phyloP scores from a whole-genome alignment of 2,329 filamentous ascomycete species.

The Apiospora sp. region DNA sequence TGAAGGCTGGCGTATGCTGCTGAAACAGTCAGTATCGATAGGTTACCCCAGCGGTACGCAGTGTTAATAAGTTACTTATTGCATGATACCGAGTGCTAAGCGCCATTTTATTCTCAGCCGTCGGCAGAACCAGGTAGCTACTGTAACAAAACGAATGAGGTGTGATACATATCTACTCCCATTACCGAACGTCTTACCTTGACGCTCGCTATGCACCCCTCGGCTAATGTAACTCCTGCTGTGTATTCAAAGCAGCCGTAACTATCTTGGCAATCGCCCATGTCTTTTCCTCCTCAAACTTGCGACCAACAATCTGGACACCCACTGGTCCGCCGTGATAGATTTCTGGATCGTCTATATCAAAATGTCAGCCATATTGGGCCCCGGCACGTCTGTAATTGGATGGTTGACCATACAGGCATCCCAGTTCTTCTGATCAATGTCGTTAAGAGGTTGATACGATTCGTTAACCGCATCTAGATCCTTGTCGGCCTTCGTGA shows the following conservation, averaged over 20 bases:
- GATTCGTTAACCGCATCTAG: slow-evolving; percentile 52
- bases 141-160: too few relatives aligned
- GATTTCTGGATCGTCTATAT: slow-evolving; percentile 43
- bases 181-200: too few relatives aligned
- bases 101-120: too few relatives aligned
- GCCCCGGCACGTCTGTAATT: neutral
- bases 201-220: too few relatives aligned
- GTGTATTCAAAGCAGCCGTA: slow-evolving; percentile 32
- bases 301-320: slow-evolving; percentile 56
- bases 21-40: neutral
- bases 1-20: neutral
- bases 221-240: too few relatives aligned
- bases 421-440: slow-evolving; percentile 53
- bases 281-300: slow-evolving; percentile 60
- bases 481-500: slow-evolving; percentile 59
- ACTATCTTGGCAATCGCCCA: slow-evolving; percentile 50
- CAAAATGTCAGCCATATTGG: neutral
- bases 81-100: too few relatives aligned
- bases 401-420: slow-evolving; percentile 51
- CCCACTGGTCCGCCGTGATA: slow-evolving; percentile 57
- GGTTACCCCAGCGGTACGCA: too few relatives aligned
- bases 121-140: too few relatives aligned
- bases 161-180: too few relatives aligned
- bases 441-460: slow-evolving; percentile 49
- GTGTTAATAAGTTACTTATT: too few relatives aligned